These are phyloP conservation scores for Posidonia oceanica DNA, from an alignment of 116 monocot species.

Conservation along the genomic window DNA sequence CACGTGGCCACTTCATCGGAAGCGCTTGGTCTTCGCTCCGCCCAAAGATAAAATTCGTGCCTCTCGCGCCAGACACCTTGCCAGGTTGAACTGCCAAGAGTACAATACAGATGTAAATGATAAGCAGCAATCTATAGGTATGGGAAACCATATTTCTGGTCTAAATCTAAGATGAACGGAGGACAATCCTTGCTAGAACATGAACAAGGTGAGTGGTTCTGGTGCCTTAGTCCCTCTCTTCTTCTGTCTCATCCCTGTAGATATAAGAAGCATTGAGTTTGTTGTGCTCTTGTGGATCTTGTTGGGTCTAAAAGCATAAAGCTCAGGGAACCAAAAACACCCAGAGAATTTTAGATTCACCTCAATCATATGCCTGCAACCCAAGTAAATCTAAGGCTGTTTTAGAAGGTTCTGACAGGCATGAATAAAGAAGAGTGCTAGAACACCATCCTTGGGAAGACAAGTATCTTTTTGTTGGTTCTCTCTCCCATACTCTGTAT, in stretches of 20 bases:
- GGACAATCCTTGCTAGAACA: slow-evolving; percentile 9
- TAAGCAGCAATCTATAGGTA: slow-evolving; percentile 18
- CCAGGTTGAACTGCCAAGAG: slow-evolving; percentile 25
- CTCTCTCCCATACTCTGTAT: too few relatives aligned
- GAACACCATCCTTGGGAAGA: slow-evolving; percentile 20
- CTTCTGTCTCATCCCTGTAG: not conserved
- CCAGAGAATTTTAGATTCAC: slow-evolving; percentile 48
- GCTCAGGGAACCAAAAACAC: slow-evolving; percentile 22
- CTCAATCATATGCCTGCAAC: slow-evolving; percentile 61
- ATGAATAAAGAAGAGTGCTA: slow-evolving; percentile 19
- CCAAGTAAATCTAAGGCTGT: slow-evolving; percentile 16
- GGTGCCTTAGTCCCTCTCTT: not conserved
- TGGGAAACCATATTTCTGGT: slow-evolving; percentile 29
- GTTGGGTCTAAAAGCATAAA: slow-evolving; percentile 42
- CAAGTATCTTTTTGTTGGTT: slow-evolving; percentile 5
- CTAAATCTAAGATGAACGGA: slow-evolving; percentile 23
- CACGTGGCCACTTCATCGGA: slow-evolving; percentile 4
- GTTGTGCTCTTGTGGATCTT: not conserved
- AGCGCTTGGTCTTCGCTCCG: slow-evolving; percentile 5
- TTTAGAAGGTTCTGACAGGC: slow-evolving; percentile 49
- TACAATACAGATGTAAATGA: slow-evolving; percentile 28
- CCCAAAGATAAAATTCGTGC: slow-evolving; percentile 18
- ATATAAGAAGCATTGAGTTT: slow-evolving; percentile 2
- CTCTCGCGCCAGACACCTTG: slow-evolving; percentile 30
- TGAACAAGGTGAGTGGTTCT: not conserved